A percentile compares a stretch with the other conserved stretches of the same genome.
Evolutionary conservation across 2,329 filamentous ascomycete genomes (phyloP).

Genomic region (Mariannaea sp.): DNA sequence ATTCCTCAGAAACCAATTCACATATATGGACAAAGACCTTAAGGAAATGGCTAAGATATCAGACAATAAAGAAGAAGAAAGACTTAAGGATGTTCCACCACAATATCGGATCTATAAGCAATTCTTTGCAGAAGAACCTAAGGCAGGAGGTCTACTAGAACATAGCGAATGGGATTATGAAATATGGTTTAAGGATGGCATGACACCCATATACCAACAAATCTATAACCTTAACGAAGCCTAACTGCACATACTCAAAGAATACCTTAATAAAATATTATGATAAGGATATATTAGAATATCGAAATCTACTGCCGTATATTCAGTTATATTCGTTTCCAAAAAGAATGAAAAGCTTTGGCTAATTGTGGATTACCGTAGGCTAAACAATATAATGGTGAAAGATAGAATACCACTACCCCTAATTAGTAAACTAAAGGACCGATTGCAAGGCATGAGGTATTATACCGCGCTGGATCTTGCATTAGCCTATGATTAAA

Average conservation of each 20-base stretch:
- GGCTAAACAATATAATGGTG: too few species aligned
- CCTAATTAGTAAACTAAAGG: constrained; percentile 34
- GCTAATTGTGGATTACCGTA: too few species aligned
- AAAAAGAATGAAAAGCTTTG: constrained; percentile 15
- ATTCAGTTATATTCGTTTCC: constrained; percentile 39
- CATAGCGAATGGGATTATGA: constrained; percentile 16
- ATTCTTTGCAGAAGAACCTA: constrained; percentile 22
- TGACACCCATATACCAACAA: constrained; percentile 13
- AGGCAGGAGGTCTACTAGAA: constrained; percentile 12
- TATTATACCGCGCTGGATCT: constrained; percentile 26
- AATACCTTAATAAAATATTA: constrained; percentile 34
- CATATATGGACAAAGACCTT: constrained; percentile 7
- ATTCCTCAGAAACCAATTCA: constrained; percentile 10
- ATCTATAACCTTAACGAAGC: constrained; percentile 23
- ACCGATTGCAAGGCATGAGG: constrained; percentile 24
- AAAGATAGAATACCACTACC: constrained; percentile 20
- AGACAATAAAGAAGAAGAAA: not conserved
- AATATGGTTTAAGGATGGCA: constrained; percentile 12
- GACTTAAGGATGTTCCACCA: constrained; percentile 18
- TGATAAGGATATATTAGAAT: constrained; percentile 36
- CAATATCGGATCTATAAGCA: constrained; percentile 24
- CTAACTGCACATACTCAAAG: constrained; percentile 26
- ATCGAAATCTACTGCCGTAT: constrained; percentile 41
- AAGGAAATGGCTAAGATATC: not conserved
- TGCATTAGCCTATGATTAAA: constrained; percentile 37